phyloP scores from a whole-genome alignment of 2,329 filamentous ascomycete species.

The Zelopaecilomyces penicillatus region DNA sequence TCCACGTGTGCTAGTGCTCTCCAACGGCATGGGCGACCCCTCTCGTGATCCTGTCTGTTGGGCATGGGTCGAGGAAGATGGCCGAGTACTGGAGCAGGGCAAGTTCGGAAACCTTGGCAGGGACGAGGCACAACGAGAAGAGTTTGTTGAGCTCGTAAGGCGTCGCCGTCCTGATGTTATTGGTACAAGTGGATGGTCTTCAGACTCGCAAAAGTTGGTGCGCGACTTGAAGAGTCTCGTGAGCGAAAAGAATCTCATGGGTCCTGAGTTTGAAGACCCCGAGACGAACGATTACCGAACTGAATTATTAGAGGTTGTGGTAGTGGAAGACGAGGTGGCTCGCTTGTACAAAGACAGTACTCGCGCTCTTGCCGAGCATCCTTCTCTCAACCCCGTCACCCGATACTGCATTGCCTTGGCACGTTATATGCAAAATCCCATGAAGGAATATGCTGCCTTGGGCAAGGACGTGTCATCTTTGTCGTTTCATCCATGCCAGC shows the following conservation, averaged over 20 bases:
- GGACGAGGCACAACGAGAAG: slow-evolving; percentile 58
- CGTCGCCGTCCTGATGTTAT: slow-evolving; percentile 83
- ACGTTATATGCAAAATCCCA: slow-evolving; percentile 86
- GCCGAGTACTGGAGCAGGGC: slow-evolving; percentile 79
- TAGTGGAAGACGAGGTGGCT: slow-evolving; percentile 96
- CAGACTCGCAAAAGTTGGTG: slow-evolving; percentile 76
- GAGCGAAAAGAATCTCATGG: slow-evolving; percentile 65
- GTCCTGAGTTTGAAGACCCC: slow-evolving; percentile 71
- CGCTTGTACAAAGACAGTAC: slow-evolving; percentile 88
- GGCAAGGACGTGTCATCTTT: slow-evolving; percentile 82
- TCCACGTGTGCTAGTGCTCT: slow-evolving; percentile 78
- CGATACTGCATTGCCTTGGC: slow-evolving; percentile 86
- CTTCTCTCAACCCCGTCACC: slow-evolving; percentile 66
- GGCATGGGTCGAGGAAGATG: slow-evolving; percentile 90
- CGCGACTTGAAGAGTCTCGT: slow-evolving; percentile 75
- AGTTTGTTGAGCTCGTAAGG: slow-evolving; percentile 71
- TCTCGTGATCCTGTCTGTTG: slow-evolving; percentile 75
- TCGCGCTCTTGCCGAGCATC: slow-evolving; percentile 71
- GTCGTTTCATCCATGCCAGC: slow-evolving; percentile 82
- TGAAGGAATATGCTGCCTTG: slow-evolving; percentile 92
- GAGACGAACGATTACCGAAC: slow-evolving; percentile 68
- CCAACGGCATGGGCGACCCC: slow-evolving; percentile 71
- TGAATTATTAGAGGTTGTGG: slow-evolving; percentile 77
- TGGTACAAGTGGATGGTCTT: slow-evolving; percentile 78
- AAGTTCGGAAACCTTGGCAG: slow-evolving; percentile 71